A percentile compares a stretch with the other conserved stretches of the same genome.
Evolutionary conservation across 2,329 filamentous ascomycete genomes (phyloP).

Genomic region (Sarocladium brachiariae): DNA sequence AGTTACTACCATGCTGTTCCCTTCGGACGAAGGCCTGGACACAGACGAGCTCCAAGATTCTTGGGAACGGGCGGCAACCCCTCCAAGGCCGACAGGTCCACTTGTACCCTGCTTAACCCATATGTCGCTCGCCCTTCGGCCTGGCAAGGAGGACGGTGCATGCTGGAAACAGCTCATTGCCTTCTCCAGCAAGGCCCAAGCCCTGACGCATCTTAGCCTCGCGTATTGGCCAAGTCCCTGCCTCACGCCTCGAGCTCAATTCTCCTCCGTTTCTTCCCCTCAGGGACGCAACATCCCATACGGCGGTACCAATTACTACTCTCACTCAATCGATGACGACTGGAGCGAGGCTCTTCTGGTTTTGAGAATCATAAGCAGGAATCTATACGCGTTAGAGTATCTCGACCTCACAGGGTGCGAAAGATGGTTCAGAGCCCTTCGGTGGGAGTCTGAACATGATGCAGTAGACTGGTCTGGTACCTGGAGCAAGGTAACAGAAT

Average conservation of each 20-base stretch:
- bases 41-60: slow-evolving; percentile 38
- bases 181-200: slow-evolving; percentile 44
- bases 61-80: slow-evolving; percentile 34
- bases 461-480: slow-evolving; percentile 46
- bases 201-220: slow-evolving; percentile 53
- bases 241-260: slow-evolving; percentile 47
- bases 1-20: slow-evolving; percentile 43
- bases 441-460: slow-evolving; percentile 34
- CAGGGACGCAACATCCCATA: slow-evolving; percentile 41
- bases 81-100: slow-evolving; percentile 24
- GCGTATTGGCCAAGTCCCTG: slow-evolving; percentile 56
- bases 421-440: slow-evolving; percentile 46
- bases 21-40: slow-evolving; percentile 17
- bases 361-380: slow-evolving; percentile 45
- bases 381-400: slow-evolving; percentile 52
- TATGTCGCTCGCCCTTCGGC: slow-evolving; percentile 48
- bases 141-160: slow-evolving; percentile 24
- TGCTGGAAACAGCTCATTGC: slow-evolving; percentile 55
- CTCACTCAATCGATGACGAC: slow-evolving; percentile 50
- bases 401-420: slow-evolving; percentile 55
- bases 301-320: slow-evolving; percentile 49
- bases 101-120: slow-evolving; percentile 54
- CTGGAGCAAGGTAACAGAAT: slow-evolving; percentile 44
- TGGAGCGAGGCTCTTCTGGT: slow-evolving; percentile 53
- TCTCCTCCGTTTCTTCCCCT: slow-evolving; percentile 38